Conservation (phyloP, 768 basidiomycete species). For the Termitomyces sp. region DNA sequence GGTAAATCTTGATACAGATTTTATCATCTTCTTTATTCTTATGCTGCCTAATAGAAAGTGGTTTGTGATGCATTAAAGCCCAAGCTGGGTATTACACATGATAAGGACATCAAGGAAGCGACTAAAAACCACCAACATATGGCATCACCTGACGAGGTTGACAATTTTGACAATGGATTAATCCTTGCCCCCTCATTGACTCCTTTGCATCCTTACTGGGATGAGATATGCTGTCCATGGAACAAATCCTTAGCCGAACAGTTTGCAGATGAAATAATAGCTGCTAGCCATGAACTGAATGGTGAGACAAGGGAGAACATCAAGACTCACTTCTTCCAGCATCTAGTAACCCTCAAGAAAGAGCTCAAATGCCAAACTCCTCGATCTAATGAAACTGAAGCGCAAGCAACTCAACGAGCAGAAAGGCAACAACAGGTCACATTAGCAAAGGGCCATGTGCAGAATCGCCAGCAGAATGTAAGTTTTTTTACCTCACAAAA, state of each 20-base stretch:
- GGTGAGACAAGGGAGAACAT: too few species aligned
- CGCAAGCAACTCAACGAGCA: neutral
- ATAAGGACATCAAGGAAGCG: neutral
- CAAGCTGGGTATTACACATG: neutral
- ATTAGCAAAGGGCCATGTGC: neutral
- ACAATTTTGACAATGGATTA: too few species aligned
- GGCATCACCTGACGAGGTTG: neutral
- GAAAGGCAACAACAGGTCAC: neutral
- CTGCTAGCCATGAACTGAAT: too few species aligned
- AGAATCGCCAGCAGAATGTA: neutral
- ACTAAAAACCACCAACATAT: neutral
- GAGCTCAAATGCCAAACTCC: too few species aligned
- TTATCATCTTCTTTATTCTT: neutral
- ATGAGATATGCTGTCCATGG: neutral
- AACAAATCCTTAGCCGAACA: neutral
- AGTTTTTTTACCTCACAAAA: too few species aligned
- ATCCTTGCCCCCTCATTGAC: neutral
- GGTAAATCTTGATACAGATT: too few species aligned
- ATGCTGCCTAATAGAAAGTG: neutral
- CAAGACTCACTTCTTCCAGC: too few species aligned
- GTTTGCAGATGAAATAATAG: neutral
- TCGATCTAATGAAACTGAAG: neutral
- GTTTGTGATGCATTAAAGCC: neutral
- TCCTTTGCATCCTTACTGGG: neutral
- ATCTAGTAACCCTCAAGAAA: too few species aligned